These are phyloP conservation scores for Torrubiellomyces zombiae DNA, from an alignment of 2,329 filamentous ascomycete species.

Conservation along the genomic window DNA sequence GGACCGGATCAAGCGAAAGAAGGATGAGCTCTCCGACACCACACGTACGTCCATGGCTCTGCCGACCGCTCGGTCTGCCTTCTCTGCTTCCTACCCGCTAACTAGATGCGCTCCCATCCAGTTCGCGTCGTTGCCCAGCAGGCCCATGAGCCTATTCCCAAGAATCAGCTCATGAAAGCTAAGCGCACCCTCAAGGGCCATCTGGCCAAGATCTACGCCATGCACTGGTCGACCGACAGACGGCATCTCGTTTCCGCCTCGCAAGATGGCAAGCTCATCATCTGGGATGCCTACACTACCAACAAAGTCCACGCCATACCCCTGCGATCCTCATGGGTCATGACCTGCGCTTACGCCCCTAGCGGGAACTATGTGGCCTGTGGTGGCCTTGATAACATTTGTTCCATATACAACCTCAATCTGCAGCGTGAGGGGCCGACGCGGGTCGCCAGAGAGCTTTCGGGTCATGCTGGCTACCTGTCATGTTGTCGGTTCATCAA, in stretches of 20 bases:
- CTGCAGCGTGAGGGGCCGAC: slow-evolving; percentile 90
- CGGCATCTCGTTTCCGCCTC: slow-evolving; percentile 94
- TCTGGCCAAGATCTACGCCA: slow-evolving; percentile 97
- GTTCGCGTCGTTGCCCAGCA: slow-evolving; percentile 86
- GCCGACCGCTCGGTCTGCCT: neutral
- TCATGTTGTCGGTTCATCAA: slow-evolving; percentile 99
- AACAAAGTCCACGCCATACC: slow-evolving; percentile 99
- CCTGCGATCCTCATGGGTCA: slow-evolving; percentile 95
- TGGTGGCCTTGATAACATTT: slow-evolving; percentile 97
- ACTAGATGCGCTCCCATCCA: slow-evolving; percentile 19
- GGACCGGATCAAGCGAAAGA: slow-evolving; percentile 98
- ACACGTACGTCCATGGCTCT: slow-evolving; percentile 63
- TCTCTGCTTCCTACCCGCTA: slow-evolving; percentile 8
- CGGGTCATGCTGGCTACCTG: slow-evolving; percentile 90
- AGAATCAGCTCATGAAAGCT: slow-evolving; percentile 88
- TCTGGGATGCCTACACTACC: slow-evolving; percentile 98
- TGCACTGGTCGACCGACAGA: slow-evolving; percentile 99
- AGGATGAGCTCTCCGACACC: slow-evolving; percentile 97
- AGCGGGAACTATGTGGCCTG: slow-evolving; percentile 98
- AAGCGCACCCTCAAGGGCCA: slow-evolving; percentile 95
- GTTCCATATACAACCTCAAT: slow-evolving; percentile 98
- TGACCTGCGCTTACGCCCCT: slow-evolving; percentile 98
- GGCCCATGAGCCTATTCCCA: slow-evolving; percentile 80
- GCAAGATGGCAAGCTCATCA: slow-evolving; percentile 98
- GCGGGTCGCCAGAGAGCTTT: slow-evolving; percentile 85